These are phyloP conservation scores for Verticillium zaregamsianum DNA, from an alignment of 2,329 filamentous ascomycete genomes.

Conservation along the genomic window DNA sequence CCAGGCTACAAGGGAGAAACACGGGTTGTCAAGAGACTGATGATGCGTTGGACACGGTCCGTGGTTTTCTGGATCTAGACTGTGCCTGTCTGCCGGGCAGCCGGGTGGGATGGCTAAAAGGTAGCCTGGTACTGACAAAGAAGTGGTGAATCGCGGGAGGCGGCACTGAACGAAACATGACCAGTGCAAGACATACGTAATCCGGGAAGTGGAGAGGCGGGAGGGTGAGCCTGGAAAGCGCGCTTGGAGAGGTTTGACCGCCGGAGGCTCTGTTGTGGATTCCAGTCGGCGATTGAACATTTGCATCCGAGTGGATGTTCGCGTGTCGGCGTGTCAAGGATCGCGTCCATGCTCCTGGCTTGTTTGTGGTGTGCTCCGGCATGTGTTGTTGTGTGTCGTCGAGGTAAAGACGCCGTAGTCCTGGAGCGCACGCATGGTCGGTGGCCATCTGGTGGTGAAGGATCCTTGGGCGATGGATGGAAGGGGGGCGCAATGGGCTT, in stretches of 20 bases:
- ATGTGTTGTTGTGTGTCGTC: background rate
- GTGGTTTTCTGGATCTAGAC: background rate
- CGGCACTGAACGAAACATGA: background rate
- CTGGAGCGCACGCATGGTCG: background rate
- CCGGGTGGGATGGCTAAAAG: background rate
- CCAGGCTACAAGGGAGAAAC: background rate
- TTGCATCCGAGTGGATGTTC: background rate
- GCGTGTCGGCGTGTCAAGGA: background rate
- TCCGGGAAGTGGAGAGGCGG: background rate
- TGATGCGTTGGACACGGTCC: background rate
- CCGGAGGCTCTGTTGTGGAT: background rate
- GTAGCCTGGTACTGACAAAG: background rate
- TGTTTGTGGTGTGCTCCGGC: background rate
- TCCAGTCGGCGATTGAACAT: background rate
- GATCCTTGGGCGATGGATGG: background rate
- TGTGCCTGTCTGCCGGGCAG: background rate
- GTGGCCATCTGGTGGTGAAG: background rate
- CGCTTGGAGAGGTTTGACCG: background rate
- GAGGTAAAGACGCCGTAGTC: background rate
- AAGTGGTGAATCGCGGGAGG: background rate
- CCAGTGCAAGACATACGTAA: background rate
- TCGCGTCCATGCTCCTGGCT: background rate
- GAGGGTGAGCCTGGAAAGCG: background rate
- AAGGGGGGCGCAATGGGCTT: constrained; percentile 7
- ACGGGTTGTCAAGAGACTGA: background rate